Percentiles rank a stretch among this genome's conserved stretches.
Conservation (phyloP, 2,329 filamentous ascomycete species). For the Trichophyton rubrum region DNA sequence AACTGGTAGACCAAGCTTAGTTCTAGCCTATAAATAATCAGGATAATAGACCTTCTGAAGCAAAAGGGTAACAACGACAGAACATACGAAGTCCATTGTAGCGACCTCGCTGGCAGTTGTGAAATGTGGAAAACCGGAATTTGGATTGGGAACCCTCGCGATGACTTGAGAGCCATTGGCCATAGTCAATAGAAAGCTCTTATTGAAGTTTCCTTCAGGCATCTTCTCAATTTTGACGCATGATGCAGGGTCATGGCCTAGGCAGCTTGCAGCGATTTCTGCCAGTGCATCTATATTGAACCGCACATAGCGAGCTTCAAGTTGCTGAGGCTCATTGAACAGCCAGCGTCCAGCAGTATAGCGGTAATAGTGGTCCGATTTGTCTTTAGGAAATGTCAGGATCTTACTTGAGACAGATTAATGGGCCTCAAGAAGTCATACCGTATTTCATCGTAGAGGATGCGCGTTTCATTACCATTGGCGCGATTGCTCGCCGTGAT, state of each 20-base stretch:
- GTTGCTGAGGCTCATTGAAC: slow-evolving; percentile 23
- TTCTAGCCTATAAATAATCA: slow-evolving; percentile 16
- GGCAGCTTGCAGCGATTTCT: slow-evolving; percentile 15
- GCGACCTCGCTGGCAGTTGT: slow-evolving; percentile 18
- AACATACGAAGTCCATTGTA: slow-evolving; percentile 19
- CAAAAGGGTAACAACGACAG: background rate
- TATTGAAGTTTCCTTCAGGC: slow-evolving; percentile 23
- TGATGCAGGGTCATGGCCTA: slow-evolving; percentile 15
- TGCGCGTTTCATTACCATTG: too few species aligned
- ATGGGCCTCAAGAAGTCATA: too few species aligned
- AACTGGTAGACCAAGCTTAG: slow-evolving; percentile 15
- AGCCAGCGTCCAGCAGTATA: slow-evolving; percentile 25
- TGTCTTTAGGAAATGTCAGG: too few species aligned
- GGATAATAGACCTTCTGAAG: slow-evolving; percentile 2
- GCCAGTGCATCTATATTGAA: slow-evolving; percentile 26
- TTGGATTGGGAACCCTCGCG: slow-evolving; percentile 21
- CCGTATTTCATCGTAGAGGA: too few species aligned
- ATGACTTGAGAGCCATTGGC: slow-evolving; percentile 20
- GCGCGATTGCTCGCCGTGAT: too few species aligned
- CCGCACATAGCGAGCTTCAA: slow-evolving; percentile 18
- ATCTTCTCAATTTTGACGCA: slow-evolving; percentile 21
- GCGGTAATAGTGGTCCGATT: slow-evolving; percentile 7
- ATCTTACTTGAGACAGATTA: too few species aligned
- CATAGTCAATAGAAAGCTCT: slow-evolving; percentile 28
- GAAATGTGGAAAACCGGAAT: slow-evolving; percentile 15